A percentile compares a stretch with the other conserved stretches of the same genome.
Conservation (phyloP, 257 asterid species). For the Ehretia macrophylla region DNA sequence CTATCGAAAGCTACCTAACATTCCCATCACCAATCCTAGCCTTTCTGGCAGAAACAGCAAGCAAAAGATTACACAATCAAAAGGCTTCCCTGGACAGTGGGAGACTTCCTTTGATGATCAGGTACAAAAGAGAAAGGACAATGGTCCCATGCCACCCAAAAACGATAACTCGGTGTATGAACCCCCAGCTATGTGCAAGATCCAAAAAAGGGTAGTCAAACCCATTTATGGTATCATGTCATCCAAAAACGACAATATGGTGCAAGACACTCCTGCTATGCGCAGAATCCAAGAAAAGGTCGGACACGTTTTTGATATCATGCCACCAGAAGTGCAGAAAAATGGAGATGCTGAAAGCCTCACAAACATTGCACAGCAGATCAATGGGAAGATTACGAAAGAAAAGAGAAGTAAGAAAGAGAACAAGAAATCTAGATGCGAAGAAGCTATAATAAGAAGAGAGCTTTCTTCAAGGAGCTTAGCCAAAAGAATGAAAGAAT, state of each 20-base stretch:
- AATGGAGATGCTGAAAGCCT: conserved; percentile 29
- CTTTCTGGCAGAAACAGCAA: conserved; percentile 18
- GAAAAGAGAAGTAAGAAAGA: conserved; percentile 22
- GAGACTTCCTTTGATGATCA: conserved; percentile 16
- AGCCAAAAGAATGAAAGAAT: conserved; percentile 54
- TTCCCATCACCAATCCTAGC: conserved; percentile 27
- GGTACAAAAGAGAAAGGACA: too few species aligned
- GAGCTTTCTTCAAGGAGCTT: conserved; percentile 20
- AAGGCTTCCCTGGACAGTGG: conserved; percentile 37
- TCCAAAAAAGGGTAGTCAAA: conserved; percentile 24
- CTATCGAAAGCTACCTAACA: conserved; percentile 36
- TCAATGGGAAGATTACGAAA: conserved; percentile 15
- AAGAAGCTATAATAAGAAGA: conserved; percentile 15
- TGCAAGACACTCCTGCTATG: neutral
- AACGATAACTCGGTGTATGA: too few species aligned
- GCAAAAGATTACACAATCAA: conserved; percentile 30
- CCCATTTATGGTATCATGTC: neutral
- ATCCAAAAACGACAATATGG: neutral
- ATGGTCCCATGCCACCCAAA: too few species aligned
- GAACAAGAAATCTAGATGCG: conserved; percentile 18
- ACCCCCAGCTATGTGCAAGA: too few species aligned
- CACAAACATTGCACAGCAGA: conserved; percentile 24
- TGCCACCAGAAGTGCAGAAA: conserved; percentile 15
- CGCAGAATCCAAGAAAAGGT: neutral
- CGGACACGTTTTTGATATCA: too few species aligned